phyloP scores from a whole-genome alignment of 2,329 filamentous ascomycete genomes.

The Aspergillus sclerotialis region DNA sequence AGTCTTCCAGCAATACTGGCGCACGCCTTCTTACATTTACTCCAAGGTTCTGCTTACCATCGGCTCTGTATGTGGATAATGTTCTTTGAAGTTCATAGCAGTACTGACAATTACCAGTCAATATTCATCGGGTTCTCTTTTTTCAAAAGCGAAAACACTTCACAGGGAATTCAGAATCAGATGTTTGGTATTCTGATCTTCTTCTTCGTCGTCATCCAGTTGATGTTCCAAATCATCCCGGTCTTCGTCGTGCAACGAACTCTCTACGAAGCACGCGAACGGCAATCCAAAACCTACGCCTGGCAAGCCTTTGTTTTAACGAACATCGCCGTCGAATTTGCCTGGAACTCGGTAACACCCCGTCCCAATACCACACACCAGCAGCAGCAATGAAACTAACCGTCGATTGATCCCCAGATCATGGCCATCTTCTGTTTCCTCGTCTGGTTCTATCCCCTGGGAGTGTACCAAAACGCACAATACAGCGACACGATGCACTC shows the following conservation, averaged over 20 bases:
- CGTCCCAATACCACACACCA: too few relatives aligned
- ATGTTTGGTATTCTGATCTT: slow-evolving; percentile 83
- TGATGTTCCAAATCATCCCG: slow-evolving; percentile 47
- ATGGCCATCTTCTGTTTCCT: too few relatives aligned
- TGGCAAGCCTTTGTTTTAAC: slow-evolving; percentile 64
- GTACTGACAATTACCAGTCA: slow-evolving; percentile 17
- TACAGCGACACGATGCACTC: too few relatives aligned
- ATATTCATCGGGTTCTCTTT: slow-evolving; percentile 80
- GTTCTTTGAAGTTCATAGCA: slow-evolving; percentile 27
- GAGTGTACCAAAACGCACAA: too few relatives aligned
- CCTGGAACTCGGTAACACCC: too few relatives aligned
- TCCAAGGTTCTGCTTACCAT: slow-evolving; percentile 64
- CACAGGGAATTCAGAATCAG: slow-evolving; percentile 77
- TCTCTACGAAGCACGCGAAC: slow-evolving; percentile 52
- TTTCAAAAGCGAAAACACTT: slow-evolving; percentile 63
- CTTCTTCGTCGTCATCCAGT: slow-evolving; percentile 62
- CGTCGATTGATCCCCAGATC: too few relatives aligned
- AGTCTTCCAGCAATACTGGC: slow-evolving; percentile 84
- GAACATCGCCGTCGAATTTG: slow-evolving; percentile 63
- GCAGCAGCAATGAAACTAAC: too few relatives aligned
- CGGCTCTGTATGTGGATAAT: slow-evolving; percentile 31
- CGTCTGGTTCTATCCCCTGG: too few relatives aligned
- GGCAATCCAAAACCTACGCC: slow-evolving; percentile 61
- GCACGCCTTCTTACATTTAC: slow-evolving; percentile 79
- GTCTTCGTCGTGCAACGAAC: slow-evolving; percentile 49